phyloP scores from a whole-genome alignment of 1,139 yeast genomes.

The Hansenula sp. region DNA sequence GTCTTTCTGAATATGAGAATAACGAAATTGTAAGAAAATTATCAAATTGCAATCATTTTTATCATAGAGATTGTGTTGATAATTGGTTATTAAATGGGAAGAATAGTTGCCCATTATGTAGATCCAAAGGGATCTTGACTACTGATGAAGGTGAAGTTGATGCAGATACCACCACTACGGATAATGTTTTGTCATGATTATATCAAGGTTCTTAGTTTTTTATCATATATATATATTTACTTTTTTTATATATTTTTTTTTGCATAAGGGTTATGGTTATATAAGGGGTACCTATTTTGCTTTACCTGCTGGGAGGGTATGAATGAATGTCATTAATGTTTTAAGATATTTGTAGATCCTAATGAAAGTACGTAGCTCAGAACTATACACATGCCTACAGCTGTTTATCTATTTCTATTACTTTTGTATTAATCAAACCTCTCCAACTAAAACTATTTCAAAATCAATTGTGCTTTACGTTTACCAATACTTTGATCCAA shows the following conservation, averaged over 20 bases:
- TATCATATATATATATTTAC: too few species aligned
- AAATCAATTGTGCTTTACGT: slow-evolving; percentile 78
- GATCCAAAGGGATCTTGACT: slow-evolving; percentile 36
- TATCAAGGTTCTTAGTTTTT: too few species aligned
- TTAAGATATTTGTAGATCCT: too few species aligned
- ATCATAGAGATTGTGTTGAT: slow-evolving; percentile 51
- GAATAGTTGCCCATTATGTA: slow-evolving; percentile 55
- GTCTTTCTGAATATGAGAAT: slow-evolving; percentile 40
- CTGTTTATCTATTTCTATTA: neutral
- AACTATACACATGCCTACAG: too few species aligned
- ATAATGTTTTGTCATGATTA: too few species aligned
- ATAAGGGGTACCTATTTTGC: too few species aligned
- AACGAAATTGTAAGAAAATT: slow-evolving; percentile 43
- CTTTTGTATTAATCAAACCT: too few species aligned
- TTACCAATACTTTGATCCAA: slow-evolving; percentile 88
- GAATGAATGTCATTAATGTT: too few species aligned
- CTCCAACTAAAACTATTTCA: slow-evolving; percentile 36
- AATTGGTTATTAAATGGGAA: slow-evolving; percentile 51
- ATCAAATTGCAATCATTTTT: slow-evolving; percentile 39
- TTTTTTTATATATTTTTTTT: too few species aligned
- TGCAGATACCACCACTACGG: neutral
- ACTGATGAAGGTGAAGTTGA: neutral
- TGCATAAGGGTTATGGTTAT: too few species aligned
- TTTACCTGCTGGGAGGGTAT: too few species aligned
- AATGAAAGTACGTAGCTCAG: too few species aligned